These are phyloP conservation scores for Penicillium frequentans DNA, from an alignment of 2,329 filamentous ascomycete genomes.

Conservation along the genomic window DNA sequence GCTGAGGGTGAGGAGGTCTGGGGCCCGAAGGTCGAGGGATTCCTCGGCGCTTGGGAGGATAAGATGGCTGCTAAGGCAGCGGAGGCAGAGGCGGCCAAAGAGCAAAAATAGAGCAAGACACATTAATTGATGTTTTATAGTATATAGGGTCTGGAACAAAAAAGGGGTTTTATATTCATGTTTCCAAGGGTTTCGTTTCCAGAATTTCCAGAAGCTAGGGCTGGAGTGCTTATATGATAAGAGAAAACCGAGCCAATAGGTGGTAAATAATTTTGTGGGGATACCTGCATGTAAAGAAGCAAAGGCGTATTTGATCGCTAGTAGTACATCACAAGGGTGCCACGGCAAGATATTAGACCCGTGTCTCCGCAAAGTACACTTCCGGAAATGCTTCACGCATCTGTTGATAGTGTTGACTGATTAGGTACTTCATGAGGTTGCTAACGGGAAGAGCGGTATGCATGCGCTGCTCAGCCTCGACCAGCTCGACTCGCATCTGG, in stretches of 20 bases:
- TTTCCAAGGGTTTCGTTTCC: background rate
- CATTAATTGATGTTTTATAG: background rate
- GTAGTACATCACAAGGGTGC: background rate
- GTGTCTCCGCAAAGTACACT: conserved; percentile 10
- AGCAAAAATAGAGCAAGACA: background rate
- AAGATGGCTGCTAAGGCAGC: conserved; percentile 29
- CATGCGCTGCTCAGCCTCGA: conserved; percentile 25
- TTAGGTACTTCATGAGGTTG: conserved; percentile 24
- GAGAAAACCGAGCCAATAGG: no score
- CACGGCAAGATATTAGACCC: background rate
- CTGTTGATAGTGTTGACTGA: conserved; percentile 22
- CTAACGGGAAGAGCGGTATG: conserved; percentile 21
- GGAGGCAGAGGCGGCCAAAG: background rate
- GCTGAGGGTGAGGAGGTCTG: conserved; percentile 75
- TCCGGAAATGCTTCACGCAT: conserved; percentile 26
- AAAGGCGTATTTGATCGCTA: no score
- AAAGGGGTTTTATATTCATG: background rate
- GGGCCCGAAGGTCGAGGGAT: conserved; percentile 69
- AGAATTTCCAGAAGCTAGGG: background rate
- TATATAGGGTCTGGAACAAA: background rate
- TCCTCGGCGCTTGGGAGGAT: conserved; percentile 56
- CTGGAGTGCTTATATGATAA: no score
- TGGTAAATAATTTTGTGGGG: no score
- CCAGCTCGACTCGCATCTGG: conserved; percentile 26
- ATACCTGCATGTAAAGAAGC: no score